These are phyloP conservation scores for Phytopythium oedochilum DNA, from an alignment of 352 stramenopile genomes.

Conservation along the genomic window DNA sequence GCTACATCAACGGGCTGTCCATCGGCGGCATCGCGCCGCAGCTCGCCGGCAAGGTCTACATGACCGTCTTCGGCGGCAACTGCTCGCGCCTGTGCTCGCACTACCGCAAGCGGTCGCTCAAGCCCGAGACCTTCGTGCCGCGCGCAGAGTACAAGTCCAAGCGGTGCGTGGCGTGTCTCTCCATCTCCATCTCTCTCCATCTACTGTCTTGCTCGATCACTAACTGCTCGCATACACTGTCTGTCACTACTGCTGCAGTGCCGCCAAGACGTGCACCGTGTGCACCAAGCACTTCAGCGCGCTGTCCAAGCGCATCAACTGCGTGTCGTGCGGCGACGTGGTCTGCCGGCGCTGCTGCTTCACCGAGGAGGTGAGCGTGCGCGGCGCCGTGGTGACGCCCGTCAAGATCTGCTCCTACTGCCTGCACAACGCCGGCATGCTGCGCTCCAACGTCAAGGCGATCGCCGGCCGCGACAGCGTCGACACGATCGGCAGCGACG, in stretches of 20 bases:
- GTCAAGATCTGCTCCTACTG: slow-evolving; percentile 29
- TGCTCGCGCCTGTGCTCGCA: slow-evolving; percentile 33
- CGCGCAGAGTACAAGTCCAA: slow-evolving; percentile 25
- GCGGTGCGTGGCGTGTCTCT: too few relatives aligned
- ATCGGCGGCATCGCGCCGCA: slow-evolving; percentile 17
- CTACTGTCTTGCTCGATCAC: too few relatives aligned
- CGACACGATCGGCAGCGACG: slow-evolving; percentile 17
- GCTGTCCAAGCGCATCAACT: slow-evolving; percentile 25
- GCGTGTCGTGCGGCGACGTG: slow-evolving; percentile 20
- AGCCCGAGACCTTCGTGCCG: slow-evolving; percentile 28
- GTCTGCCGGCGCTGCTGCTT: slow-evolving; percentile 20
- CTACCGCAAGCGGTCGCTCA: slow-evolving; percentile 26
- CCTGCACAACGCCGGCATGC: slow-evolving; percentile 14
- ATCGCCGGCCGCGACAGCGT: slow-evolving; percentile 13
- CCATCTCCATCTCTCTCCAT: too few relatives aligned
- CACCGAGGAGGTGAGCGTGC: slow-evolving; percentile 30
- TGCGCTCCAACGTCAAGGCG: slow-evolving; percentile 7
- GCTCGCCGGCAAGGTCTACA: slow-evolving; percentile 25
- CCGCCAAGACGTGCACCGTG: slow-evolving; percentile 13
- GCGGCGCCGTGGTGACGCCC: slow-evolving; percentile 21
- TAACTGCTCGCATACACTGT: neutral
- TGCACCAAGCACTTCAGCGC: slow-evolving; percentile 22
- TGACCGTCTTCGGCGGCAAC: slow-evolving; percentile 38
- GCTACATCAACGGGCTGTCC: slow-evolving; percentile 36
- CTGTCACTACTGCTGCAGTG: neutral